Base-by-base conservation (phyloP, 2,329 filamentous ascomycete genomes). In the Incumbomyces lentus region DNA sequence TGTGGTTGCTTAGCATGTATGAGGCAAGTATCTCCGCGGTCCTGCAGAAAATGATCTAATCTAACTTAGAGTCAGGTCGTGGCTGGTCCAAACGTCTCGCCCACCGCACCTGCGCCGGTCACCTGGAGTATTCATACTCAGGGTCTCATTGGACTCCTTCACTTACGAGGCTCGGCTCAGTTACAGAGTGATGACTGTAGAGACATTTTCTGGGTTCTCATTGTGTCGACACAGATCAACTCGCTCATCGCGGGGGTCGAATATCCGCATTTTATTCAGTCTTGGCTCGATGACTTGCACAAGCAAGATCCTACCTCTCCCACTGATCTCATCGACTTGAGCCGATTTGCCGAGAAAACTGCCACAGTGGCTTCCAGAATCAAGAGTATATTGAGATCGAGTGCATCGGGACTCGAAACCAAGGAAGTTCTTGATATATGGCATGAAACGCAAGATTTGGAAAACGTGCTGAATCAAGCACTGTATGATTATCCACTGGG, bases 1-100 rank as follows among this genome's bases (percentile, higher is more conserved):
- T 54, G 10, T 54, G 50, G 50, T 36, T 54, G 22, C 41, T 54
- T 40, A 54, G 52, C 33, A 16, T 52, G 14, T 54, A 52, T 46
- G 52, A 54, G 50, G 52, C 52, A 39, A 46, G 40, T 18, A 26
- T n/a, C 16, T 10, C 14, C 18, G 29, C 2, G 29, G 19, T 14
- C 29, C 17, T 32, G 14, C 13, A 22, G 36, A 36, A 11, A 35
- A 36, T 32, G 41, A 32, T 16, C 14, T n/a, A 39, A 10, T 18
- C 17, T 19, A 39, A 10, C 17, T 10, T 22, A 11, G 18, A 18
- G 5, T 14, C 19, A 54, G 52, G 16, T 50, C n/a, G 47, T 54
- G 41, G 41, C 47, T 2, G 50, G 47, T 2, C 42, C 48, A 30
- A 31, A 46, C 3, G 18, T 14, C 3, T 26, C 44, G 6, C 19